Evolutionary conservation across 106 monocot species (phyloP).

Genomic region (Hemerocallis citrina): DNA sequence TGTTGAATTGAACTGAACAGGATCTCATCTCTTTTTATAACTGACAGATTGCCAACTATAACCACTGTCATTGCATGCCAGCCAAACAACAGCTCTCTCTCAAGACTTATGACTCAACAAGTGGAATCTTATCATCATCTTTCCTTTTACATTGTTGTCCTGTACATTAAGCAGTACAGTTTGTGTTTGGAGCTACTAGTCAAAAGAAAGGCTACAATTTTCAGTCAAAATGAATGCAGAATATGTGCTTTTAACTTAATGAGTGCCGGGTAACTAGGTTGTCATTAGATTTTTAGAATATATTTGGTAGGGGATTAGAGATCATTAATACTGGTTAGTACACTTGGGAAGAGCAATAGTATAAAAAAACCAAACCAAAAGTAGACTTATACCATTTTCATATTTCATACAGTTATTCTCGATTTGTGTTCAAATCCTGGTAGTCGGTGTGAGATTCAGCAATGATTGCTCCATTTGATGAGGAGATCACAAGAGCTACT

Average conservation of each 20-base stretch:
- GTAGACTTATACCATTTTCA: no score
- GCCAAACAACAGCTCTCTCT: constrained; percentile 8
- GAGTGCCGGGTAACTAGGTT: neutral
- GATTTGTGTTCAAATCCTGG: constrained; percentile 9
- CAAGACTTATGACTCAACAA: neutral
- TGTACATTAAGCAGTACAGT: no score
- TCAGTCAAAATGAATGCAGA: neutral
- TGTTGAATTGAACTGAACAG: neutral
- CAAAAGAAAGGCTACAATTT: constrained; percentile 9
- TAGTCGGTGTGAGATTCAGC: constrained; percentile 4
- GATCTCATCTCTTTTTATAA: neutral
- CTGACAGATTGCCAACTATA: constrained; percentile 8
- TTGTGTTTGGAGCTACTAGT: constrained; percentile 1
- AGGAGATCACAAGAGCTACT: no score
- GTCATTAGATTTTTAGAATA: neutral
- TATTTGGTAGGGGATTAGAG: neutral
- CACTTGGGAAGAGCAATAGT: no score
- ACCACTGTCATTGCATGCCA: neutral
- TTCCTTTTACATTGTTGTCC: neutral
- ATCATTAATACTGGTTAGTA: neutral
- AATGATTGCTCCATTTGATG: constrained; percentile 3
- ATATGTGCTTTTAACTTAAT: neutral
- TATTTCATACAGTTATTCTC: neutral
- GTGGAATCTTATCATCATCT: constrained; percentile 5
- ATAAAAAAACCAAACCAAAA: no score